Conservation (phyloP, 768 basidiomycete genomes). For the Pleurotus cornucopiae region DNA sequence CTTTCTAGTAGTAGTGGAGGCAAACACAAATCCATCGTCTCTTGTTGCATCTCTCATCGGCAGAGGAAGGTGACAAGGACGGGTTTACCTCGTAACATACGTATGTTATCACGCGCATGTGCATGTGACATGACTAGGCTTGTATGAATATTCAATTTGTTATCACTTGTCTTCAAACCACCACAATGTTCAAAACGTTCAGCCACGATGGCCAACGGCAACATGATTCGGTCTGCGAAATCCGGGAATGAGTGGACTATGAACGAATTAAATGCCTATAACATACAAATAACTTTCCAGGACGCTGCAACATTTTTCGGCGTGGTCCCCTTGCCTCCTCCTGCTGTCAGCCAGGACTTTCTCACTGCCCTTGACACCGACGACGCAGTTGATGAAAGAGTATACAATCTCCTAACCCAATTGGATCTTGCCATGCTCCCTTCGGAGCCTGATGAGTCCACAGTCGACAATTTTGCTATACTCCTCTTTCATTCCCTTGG, state of each 20-base stretch:
- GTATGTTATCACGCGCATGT: too few relatives aligned
- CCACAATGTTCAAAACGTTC: too few relatives aligned
- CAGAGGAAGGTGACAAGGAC: too few relatives aligned
- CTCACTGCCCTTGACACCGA: neutral
- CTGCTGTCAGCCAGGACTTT: conserved; percentile 10
- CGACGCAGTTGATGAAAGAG: neutral
- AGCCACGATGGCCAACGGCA: conserved; percentile 2
- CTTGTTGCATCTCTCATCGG: too few relatives aligned
- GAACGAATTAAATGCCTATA: conserved; percentile 21
- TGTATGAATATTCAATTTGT: too few relatives aligned
- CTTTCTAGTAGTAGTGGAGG: too few relatives aligned
- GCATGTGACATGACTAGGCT: too few relatives aligned
- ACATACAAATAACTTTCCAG: conserved; percentile 17
- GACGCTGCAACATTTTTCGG: conserved; percentile 22
- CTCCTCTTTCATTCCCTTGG: conserved; percentile 17
- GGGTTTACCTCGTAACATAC: too few relatives aligned
- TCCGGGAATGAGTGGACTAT: conserved; percentile 9
- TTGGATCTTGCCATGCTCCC: conserved; percentile 22
- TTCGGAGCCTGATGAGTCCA: conserved; percentile 14
- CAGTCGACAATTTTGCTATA: conserved; percentile 26
- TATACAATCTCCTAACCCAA: conserved; percentile 14
- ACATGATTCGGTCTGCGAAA: conserved; percentile 10
- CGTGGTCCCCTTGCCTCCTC: conserved; percentile 14
- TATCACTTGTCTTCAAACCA: too few relatives aligned
- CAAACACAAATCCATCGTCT: too few relatives aligned